Conservation (phyloP, 495 filamentous ascomycete species). For the Talaromyces wortmannii region DNA sequence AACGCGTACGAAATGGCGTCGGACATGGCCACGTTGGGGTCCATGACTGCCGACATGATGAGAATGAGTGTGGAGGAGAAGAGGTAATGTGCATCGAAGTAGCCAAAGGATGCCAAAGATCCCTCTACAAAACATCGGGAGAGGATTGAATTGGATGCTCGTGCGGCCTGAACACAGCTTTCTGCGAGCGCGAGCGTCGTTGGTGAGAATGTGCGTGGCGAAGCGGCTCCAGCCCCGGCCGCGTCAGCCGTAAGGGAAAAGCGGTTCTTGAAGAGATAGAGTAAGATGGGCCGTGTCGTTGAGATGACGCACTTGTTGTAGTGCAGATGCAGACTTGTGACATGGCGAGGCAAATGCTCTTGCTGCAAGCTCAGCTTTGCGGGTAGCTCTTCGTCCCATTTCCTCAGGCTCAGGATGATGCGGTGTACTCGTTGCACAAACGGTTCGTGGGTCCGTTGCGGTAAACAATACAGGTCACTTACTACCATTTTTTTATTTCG, state of each 20-base stretch:
- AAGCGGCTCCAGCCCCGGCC: neutral
- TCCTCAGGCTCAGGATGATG: constrained; percentile 12
- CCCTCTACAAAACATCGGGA: constrained; percentile 14
- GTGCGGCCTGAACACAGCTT: constrained; percentile 18
- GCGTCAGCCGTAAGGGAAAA: constrained; percentile 8
- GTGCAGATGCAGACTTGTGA: constrained; percentile 15
- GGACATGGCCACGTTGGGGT: constrained; percentile 11
- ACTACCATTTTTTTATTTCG: constrained; percentile 2
- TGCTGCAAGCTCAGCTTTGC: constrained; percentile 9
- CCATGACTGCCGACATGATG: constrained; percentile 18
- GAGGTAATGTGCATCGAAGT: constrained; percentile 22
- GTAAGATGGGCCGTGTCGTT: constrained; percentile 14
- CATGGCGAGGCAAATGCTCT: constrained; percentile 9
- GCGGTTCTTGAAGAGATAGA: constrained; percentile 17
- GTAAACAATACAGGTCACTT: constrained; percentile 16
- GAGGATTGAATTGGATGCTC: constrained; percentile 13
- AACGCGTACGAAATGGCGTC: constrained; percentile 13
- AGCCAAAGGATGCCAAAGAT: constrained; percentile 18
- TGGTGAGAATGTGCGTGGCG: constrained; percentile 7
- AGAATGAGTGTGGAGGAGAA: constrained; percentile 18
- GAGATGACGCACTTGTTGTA: constrained; percentile 21
- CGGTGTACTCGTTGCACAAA: constrained; percentile 18
- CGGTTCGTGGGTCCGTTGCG: constrained; percentile 8
- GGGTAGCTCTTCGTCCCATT: constrained; percentile 15
- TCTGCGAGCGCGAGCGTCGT: constrained; percentile 16